Evolutionary conservation across 768 basidiomycete genomes (phyloP), one percentile per base, ranked within the genome.

Genomic region (Hygrophorus russula): DNA sequence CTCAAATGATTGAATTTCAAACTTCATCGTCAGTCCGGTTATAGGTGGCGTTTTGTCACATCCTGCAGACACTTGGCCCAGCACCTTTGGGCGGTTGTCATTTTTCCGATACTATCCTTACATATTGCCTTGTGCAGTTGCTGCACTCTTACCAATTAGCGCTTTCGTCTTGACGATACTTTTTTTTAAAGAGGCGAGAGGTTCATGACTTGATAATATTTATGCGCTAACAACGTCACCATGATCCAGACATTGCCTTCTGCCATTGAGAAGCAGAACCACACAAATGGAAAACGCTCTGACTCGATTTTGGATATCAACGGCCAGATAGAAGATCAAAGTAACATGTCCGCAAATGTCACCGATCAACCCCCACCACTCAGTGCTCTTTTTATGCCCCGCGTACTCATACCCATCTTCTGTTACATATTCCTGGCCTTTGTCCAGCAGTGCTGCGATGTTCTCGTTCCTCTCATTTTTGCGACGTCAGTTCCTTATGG

Each of bases 401-500:
- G 45, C 30, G 45, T 64, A 11, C 40, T 57, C 3, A 54, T 55
- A 14, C 47, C 60, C 46, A 46, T 59, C 12, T 10, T 51, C n/a
- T 53, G 51, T 45, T 58, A 58, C 36, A 46, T 45, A 12, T 53
- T 60, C 47, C 53, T 59, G 18, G 47, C 56, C 19, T 64, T 62
- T 39, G 39, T 53, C 9, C 57, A 64, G 31, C 37, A 46, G 20
- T 34, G 40, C 3, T 42, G 41, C 27, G 32, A 30, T 14, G 50
- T 52, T 18, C 48, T 56, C 20, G 40, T 48, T 19, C 56, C 56
- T 14, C 47, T 59, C 5, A 53, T 59, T 44, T 55, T 53, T 42
- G 67, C 73, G 24, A 78, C 75, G 0, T 73, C 78, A 4, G 56
- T 69, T 41, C 59, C 56, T 10, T 59, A 67, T 9, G 76, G 78